A percentile compares a stretch with the other conserved stretches of the same genome.
phyloP scores from a whole-genome alignment of 2,329 filamentous ascomycete species.

The Hawksworthiomyces lignivorus region DNA sequence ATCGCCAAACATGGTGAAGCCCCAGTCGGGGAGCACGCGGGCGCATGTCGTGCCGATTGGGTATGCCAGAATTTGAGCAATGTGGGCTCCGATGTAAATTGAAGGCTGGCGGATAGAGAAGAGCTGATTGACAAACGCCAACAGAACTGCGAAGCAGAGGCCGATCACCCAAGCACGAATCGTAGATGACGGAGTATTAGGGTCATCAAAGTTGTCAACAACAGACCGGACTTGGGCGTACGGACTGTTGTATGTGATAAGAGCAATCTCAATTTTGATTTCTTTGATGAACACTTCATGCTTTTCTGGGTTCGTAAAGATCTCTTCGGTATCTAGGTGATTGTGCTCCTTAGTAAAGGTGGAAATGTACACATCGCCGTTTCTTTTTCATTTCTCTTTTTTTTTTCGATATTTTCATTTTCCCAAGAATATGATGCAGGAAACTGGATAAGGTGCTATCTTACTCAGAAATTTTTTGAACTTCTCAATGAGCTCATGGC shows the following conservation, averaged over 20 bases:
- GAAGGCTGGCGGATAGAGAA: slow-evolving; percentile 46
- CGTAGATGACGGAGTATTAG: slow-evolving; percentile 41
- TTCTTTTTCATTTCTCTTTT: neutral
- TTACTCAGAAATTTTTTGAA: slow-evolving; percentile 31
- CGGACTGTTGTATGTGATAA: slow-evolving; percentile 47
- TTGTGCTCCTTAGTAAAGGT: too few relatives aligned
- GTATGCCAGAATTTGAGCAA: slow-evolving; percentile 49
- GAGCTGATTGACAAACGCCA: slow-evolving; percentile 48
- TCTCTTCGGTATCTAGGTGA: slow-evolving; percentile 31
- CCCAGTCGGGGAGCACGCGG: slow-evolving; percentile 40
- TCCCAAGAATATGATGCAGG: slow-evolving; percentile 10
- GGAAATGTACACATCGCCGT: too few relatives aligned
- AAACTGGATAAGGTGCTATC: too few relatives aligned
- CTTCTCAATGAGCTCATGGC: slow-evolving; percentile 29
- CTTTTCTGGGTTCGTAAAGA: slow-evolving; percentile 36
- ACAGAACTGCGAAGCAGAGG: slow-evolving; percentile 37
- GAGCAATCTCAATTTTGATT: slow-evolving; percentile 46
- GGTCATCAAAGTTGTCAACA: slow-evolving; percentile 50
- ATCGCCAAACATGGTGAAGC: slow-evolving; percentile 40
- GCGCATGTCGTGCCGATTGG: slow-evolving; percentile 45
- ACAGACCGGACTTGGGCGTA: slow-evolving; percentile 51
- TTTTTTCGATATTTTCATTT: neutral
- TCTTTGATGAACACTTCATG: slow-evolving; percentile 37
- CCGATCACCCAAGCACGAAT: slow-evolving; percentile 48
- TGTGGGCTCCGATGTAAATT: slow-evolving; percentile 47